A percentile compares a stretch with the other conserved stretches of the same genome.
phyloP scores from a whole-genome alignment of 345 rosid species.

The Combretum micranthum region DNA sequence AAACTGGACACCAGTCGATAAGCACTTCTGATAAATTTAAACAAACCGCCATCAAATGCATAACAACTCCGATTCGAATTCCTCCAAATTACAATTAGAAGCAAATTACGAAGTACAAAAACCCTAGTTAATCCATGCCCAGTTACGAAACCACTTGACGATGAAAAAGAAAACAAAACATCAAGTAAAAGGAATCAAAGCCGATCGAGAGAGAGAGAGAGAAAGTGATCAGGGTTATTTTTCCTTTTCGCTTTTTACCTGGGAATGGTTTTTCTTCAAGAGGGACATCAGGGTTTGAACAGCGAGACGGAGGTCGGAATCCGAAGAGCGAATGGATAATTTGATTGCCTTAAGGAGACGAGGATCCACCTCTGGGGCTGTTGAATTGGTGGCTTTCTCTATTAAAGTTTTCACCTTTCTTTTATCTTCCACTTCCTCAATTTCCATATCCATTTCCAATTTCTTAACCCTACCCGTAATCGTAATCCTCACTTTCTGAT shows the following conservation, averaged over 20 bases:
- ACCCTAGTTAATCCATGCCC: no score
- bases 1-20: no score
- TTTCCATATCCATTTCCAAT: no score
- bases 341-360: conserved; percentile 85
- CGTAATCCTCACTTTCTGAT: no score
- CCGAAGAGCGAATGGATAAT: conserved; percentile 61
- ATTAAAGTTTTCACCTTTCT: conserved; percentile 53
- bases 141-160: no score
- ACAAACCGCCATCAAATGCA: no score
- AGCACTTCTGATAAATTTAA: no score
- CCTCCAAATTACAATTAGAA: no score
- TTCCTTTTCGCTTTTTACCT: conserved; percentile 44
- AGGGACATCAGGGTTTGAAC: conserved; percentile 62
- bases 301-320: conserved; percentile 70
- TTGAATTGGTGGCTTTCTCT: conserved; percentile 65
- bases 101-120: no score
- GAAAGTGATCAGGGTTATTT: neutral
- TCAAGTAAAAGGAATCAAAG: neutral
- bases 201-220: neutral
- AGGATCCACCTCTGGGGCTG: conserved; percentile 65
- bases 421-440: conserved; percentile 17
- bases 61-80: no score
- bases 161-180: neutral
- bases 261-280: conserved; percentile 83
- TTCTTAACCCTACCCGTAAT: no score